Base-by-base conservation (phyloP, 306 rosid genomes). In the Dalbergia oliveri region DNA sequence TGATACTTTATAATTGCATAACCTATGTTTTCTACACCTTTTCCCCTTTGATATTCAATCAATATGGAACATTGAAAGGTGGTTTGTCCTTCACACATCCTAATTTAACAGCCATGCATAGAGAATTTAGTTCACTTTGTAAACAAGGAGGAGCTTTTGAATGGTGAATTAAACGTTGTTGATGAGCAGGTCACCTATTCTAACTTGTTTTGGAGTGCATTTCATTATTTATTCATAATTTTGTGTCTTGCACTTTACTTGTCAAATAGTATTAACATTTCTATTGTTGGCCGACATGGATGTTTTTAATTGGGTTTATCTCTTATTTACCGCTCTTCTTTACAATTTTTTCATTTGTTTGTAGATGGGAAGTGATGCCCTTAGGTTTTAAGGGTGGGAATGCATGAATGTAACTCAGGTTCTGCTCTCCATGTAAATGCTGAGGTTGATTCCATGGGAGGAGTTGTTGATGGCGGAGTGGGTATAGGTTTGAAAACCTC, bases 371-470 rank as follows among this genome's bases (percentile, higher is more conserved):
- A 84, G 79, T 73, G 75, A 77, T 77, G 74, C 84, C 76, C 72
- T 82, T 75, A 69, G 86, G 66, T 75, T 68, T 82, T 88, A 83
- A 84, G 82, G 76, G 88, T 84, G 86, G 97, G 92, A 88, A 93
- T 93, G 99, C 93, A 90, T 89, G 97, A 94, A 93, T 91, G 87
- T 83, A 85, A 88, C 83, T 82, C 90, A 74, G 94, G 88, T 58
- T 86, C 97, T 88, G 90, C 88, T 84, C 81, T 90, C 92, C 82
- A 88, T 80, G 99, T 96, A 96, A 96, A 96, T 96, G 98, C 98
- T 90, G 98, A 96, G 95, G 98, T 92, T 86, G 99, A 93, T 96
- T 96, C 98, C 91, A 96, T 96, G 99, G 99, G 98, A 87, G 99
- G 99, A 85, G 99, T 96, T 86, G 88, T 93, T 90, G 99, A 96